Percentiles rank a stretch among this genome's conserved stretches.
Conservation (phyloP, 2,329 filamentous ascomycete genomes). For the Aureobasidium sp. region DNA sequence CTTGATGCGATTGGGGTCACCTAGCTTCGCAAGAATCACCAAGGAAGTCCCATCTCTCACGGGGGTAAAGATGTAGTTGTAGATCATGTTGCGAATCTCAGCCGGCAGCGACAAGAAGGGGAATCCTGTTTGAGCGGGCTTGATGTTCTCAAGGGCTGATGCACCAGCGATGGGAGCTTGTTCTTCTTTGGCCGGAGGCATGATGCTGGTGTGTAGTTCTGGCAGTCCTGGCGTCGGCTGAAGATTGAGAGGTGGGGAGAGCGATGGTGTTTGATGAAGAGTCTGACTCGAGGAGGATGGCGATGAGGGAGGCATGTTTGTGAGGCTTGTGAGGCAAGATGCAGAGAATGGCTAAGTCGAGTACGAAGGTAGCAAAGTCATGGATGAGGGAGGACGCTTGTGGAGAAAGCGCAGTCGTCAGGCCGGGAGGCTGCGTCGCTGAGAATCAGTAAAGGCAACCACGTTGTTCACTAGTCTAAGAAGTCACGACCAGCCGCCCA, state of each 20-base stretch:
- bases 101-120: background rate
- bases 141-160: background rate
- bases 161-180: background rate
- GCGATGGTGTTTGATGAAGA: background rate
- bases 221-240: background rate
- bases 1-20: background rate
- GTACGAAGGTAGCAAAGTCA: background rate
- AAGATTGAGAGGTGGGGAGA: background rate
- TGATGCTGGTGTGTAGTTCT: background rate
- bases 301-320: background rate
- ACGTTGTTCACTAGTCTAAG: background rate
- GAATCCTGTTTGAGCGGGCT: background rate
- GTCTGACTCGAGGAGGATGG: background rate
- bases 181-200: background rate
- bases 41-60: background rate
- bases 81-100: constrained; percentile 3
- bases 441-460: background rate
- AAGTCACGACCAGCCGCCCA: background rate
- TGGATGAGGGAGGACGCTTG: background rate
- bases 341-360: background rate
- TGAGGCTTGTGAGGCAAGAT: background rate
- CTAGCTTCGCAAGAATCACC: background rate
- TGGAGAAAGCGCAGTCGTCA: background rate
- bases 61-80: background rate
- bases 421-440: background rate